Conservation (phyloP, 148 eudicot genomes). For the Vaccinium darrowii region DNA sequence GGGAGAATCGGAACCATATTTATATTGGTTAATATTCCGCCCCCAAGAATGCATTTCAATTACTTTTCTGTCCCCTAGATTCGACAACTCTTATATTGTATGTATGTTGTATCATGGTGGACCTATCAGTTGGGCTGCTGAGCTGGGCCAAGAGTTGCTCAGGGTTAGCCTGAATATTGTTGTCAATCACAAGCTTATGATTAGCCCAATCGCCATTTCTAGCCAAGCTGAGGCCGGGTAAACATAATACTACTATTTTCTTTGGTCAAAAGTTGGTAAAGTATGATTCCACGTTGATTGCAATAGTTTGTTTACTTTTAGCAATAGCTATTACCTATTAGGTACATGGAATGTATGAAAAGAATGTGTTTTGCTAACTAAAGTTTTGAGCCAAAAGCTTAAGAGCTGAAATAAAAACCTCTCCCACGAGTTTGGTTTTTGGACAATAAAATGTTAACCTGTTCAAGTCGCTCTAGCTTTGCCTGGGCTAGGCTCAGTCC, state of each 20-base stretch:
- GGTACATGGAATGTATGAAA: too few species aligned
- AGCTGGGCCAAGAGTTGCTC: background rate
- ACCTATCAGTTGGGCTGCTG: background rate
- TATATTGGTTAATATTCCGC: background rate
- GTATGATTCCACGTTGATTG: background rate
- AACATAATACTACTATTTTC: background rate
- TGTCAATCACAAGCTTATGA: background rate
- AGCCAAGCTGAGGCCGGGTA: background rate
- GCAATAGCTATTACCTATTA: background rate
- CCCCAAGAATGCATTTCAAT: background rate
- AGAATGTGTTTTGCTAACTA: background rate
- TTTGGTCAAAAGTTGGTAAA: background rate
- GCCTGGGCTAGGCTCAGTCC: background rate
- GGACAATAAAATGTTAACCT: background rate
- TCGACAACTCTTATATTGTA: background rate
- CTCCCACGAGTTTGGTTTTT: background rate
- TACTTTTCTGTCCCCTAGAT: background rate
- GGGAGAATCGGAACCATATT: background rate
- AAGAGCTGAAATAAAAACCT: background rate
- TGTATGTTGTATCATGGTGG: background rate
- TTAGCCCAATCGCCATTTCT: background rate
- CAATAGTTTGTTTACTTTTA: background rate
- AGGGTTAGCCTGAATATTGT: background rate
- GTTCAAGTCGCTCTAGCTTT: background rate
- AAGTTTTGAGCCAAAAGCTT: background rate